Base-by-base conservation (phyloP, 257 asterid species). In the Ballota nigra region DNA sequence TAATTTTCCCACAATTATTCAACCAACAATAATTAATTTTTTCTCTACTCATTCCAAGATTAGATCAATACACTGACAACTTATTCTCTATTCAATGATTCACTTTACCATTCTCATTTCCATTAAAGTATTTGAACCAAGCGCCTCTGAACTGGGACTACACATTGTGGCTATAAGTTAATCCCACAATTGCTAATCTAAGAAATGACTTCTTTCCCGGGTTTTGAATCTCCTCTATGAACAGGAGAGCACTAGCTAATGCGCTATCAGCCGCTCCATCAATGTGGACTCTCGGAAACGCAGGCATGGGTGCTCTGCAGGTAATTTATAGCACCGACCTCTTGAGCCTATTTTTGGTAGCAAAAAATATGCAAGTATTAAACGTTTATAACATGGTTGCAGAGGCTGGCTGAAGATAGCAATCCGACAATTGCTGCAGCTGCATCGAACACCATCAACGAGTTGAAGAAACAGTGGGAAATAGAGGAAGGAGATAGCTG, bases 251-350 rank as follows among this genome's bases (percentile, higher is more conserved):
- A 53, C 82, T 93, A 63, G 97, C 98, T 40, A 93, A 91, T 70
- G 97, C 97, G 23, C 83, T 93, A 78, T 89, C 98, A 41, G 84
- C 88, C 28, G 98, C 98, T 23, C 96, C 98, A 22, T 93, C 98
- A 23, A 87, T 93, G 90, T 93, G 98, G 98, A 93, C 96, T 63
- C 87, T 93, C 12, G 98, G 98, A 72, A 93, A 93, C 63, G 98
- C 97, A 6, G 98, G 98, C 87, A 93, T 93, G 97, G 97, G 98
- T 72, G 98, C 96, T 18, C 85, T 93, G 74, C 96, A 89, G 98
- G 98, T 90, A 63, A 20, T 28, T 60, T 40, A 49, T 41, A 11
- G 4, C 38, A 24, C 1, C 57, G 16, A 40, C 16, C n/a, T 62
- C 71, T 49, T 18, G 24, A 51, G 4, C 31, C 45, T 24, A 9